A percentile compares a stretch with the other conserved stretches of the same genome.
Conservation (phyloP, 2,329 filamentous ascomycete genomes). For the Fusarium sp. region DNA sequence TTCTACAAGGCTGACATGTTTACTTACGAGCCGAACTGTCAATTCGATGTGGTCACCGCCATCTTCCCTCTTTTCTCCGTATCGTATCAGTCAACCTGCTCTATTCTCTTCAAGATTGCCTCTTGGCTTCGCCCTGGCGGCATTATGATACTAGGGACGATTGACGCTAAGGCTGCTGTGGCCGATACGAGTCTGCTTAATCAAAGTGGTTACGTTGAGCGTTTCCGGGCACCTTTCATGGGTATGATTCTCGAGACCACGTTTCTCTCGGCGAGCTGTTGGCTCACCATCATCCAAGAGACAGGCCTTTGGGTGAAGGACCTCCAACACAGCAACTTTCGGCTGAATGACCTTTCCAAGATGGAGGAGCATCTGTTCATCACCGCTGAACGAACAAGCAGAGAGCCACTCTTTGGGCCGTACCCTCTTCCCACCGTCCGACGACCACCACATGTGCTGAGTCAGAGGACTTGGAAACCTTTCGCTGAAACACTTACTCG, state of each 20-base stretch:
- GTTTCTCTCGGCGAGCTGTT: background rate
- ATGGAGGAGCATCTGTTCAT: background rate
- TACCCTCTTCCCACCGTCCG: background rate
- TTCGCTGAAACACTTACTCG: background rate
- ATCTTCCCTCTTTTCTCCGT: background rate
- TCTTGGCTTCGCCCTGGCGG: background rate
- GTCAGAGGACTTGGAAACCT: background rate
- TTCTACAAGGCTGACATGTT: background rate
- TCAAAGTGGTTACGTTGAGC: background rate
- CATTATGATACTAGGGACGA: background rate
- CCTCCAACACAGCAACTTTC: background rate
- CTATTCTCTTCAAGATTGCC: background rate
- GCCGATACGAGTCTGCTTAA: background rate
- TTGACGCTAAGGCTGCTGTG: background rate
- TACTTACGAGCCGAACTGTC: background rate
- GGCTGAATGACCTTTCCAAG: too few relatives aligned
- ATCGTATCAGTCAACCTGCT: background rate
- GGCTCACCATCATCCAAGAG: background rate
- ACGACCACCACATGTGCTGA: background rate
- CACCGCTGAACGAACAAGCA: background rate
- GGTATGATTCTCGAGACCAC: background rate
- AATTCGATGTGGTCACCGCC: background rate
- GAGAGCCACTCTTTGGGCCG: background rate
- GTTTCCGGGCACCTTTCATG: background rate
- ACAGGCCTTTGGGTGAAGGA: background rate